A percentile compares a stretch with the other conserved stretches of the same genome.
Evolutionary conservation across 1,284 basidiomycete species (phyloP).

Genomic region (Ganoderma lucidum): DNA sequence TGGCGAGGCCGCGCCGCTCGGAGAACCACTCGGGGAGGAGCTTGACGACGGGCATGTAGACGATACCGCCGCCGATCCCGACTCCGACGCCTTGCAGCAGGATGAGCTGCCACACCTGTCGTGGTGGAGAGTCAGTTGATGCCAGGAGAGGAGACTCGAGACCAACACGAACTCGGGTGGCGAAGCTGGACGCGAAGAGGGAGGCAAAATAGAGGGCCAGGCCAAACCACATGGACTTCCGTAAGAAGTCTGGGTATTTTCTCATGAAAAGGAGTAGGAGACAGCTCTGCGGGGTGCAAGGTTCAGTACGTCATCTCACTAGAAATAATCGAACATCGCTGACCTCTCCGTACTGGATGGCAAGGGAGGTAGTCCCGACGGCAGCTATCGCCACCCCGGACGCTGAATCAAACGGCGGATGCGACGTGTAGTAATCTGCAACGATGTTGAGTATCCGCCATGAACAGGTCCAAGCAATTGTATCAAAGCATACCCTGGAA

Average conservation of each 20-base stretch:
- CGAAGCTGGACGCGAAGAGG: conserved; percentile 39
- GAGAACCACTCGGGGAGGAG: conserved; percentile 36
- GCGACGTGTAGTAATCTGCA: conserved; percentile 32
- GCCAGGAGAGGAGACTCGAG: background rate
- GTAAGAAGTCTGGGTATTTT: conserved; percentile 37
- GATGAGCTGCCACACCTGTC: conserved; percentile 39
- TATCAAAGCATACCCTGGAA: conserved; percentile 23
- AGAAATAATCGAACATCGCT: background rate
- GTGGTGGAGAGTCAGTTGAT: background rate
- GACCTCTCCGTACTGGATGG: conserved; percentile 28
- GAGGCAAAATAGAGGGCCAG: conserved; percentile 32
- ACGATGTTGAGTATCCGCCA: conserved; percentile 1
- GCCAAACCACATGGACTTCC: conserved; percentile 35
- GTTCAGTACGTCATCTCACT: too few species aligned
- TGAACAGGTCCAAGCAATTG: background rate
- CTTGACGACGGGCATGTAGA: conserved; percentile 37
- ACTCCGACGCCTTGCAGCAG: conserved; percentile 39
- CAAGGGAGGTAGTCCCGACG: conserved; percentile 27
- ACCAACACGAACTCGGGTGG: conserved; percentile 28
- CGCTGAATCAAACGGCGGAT: conserved; percentile 28
- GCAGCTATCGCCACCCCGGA: conserved; percentile 26
- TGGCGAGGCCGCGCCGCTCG: conserved; percentile 37
- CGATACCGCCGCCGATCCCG: conserved; percentile 35
- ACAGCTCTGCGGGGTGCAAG: conserved; percentile 24
- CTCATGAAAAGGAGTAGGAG: conserved; percentile 34